Evolutionary conservation across 768 basidiomycete genomes (phyloP), one percentile per base, ranked within the genome.

Genomic region (Hypsizygus marmoreus): DNA sequence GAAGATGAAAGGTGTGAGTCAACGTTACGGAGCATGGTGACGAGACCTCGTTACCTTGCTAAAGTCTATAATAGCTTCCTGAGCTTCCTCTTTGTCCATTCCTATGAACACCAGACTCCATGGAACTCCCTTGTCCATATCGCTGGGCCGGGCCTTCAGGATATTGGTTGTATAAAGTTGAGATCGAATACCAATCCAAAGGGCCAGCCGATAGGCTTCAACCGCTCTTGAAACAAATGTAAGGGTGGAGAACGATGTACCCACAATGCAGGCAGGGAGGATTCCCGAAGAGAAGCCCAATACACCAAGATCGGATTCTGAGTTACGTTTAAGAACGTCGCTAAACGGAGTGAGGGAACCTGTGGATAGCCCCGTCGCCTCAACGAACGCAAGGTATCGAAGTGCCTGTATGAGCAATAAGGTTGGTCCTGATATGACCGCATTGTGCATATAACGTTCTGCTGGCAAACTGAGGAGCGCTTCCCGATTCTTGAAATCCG

Each of bases 251-350:
- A 51, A 38, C 0, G 81, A 79, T 2, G 74, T 66, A 33, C 70
- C 74, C 4, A 75, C 74, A 12, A 80, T 74, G 43, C 75, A 75
- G 6, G 81, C 79, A 13, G 75, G 65, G 32, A 82, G 63, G 43
- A 81, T 71, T 22, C 80, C 81, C 35, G 78, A 80, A n/a, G 79
- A 81, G 59, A 80, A 76, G 4, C 75, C 80, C 6, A 80, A 58
- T 38, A 80, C 54, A 10, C 77, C 76, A 16, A 66, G 29, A 2
- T 45, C 51, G 34, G 72, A 55, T 11, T 62, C 46, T 28, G 53
- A 32, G 50, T 79, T 79, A 63, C 62, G 19, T 54, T 62, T 54
- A 24, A 73, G 54, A 45, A 62, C 40, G 31, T 65, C 59, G 2
- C 50, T 43, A 35, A 69, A 67, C n/a, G 59, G 59, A 22, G 56